Conservation (phyloP, 495 filamentous ascomycete genomes). For the Penicillium alfredii region DNA sequence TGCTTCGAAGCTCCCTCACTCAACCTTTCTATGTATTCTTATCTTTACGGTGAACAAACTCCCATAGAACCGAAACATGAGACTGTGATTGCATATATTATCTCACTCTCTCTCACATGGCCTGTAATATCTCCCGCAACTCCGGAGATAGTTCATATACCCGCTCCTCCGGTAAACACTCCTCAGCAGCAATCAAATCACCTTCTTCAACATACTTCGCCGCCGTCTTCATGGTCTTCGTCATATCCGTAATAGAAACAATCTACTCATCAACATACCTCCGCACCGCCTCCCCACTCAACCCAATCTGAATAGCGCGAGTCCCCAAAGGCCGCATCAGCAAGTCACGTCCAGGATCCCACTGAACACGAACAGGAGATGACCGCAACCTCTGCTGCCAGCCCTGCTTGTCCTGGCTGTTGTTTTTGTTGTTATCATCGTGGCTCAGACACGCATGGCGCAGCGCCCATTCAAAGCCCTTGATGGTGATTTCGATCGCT, state of each 20-base stretch:
- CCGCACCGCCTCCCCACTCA: constrained; percentile 35
- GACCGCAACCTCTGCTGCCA: constrained; percentile 21
- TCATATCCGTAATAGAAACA: constrained; percentile 53
- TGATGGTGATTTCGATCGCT: constrained; percentile 44
- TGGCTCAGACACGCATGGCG: constrained; percentile 15
- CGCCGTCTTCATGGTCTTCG: constrained; percentile 42
- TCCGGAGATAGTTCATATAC: constrained; percentile 38
- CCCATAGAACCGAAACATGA: background rate
- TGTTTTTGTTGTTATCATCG: constrained; percentile 7
- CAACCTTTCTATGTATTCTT: background rate
- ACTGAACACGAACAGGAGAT: constrained; percentile 50
- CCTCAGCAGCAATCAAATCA: constrained; percentile 25
- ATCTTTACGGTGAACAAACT: no score
- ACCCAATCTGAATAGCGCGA: constrained; percentile 57
- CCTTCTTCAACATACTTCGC: constrained; percentile 40
- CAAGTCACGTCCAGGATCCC: constrained; percentile 54
- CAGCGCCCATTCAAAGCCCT: constrained; percentile 39
- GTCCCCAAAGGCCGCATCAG: constrained; percentile 35
- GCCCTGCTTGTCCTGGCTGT: constrained; percentile 1
- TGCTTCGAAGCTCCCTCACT: background rate
- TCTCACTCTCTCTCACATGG: background rate
- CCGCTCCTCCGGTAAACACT: constrained; percentile 41
- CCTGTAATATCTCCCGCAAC: constrained; percentile 17
- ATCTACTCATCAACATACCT: constrained; percentile 48
- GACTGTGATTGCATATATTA: no score